phyloP scores from a whole-genome alignment of 2,329 filamentous ascomycete genomes.

The Diaporthe vaccinii region DNA sequence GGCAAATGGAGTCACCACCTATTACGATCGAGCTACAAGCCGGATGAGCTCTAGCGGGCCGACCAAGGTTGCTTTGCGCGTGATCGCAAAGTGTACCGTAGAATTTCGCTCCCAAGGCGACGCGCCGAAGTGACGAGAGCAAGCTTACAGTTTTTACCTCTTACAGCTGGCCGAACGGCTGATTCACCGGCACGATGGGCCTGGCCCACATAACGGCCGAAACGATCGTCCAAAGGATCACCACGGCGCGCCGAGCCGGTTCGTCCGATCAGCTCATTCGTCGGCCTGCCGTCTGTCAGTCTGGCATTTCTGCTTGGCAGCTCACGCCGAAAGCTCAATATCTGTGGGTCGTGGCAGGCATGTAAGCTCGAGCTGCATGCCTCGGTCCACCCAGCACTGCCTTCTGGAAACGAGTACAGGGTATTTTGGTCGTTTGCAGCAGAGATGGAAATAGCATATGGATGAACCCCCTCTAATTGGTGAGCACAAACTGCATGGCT shows the following conservation, averaged over 20 bases:
- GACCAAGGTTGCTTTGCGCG: neutral
- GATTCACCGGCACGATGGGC: neutral
- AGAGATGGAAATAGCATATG: neutral
- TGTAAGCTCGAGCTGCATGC: constrained; percentile 23
- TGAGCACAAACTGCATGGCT: neutral
- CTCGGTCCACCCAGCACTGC: neutral
- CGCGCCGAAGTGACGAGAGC: neutral
- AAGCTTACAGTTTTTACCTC: constrained; percentile 2
- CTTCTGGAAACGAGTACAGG: neutral
- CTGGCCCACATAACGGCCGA: neutral
- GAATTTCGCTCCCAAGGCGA: neutral
- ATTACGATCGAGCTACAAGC: neutral
- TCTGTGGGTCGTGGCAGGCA: constrained; percentile 32
- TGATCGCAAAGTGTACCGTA: neutral
- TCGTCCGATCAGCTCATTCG: constrained; percentile 17
- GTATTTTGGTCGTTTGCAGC: constrained; percentile 1
- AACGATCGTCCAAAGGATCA: neutral
- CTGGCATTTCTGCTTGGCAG: neutral
- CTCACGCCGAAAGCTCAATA: constrained; percentile 1
- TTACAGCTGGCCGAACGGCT: constrained; percentile 18
- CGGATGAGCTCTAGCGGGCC: neutral
- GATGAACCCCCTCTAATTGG: neutral
- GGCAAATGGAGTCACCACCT: neutral
- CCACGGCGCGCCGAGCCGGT: neutral
- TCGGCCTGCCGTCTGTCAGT: too few species aligned